phyloP scores from a whole-genome alignment of 164 flowering plant genomes.

The Vitis riparia region DNA sequence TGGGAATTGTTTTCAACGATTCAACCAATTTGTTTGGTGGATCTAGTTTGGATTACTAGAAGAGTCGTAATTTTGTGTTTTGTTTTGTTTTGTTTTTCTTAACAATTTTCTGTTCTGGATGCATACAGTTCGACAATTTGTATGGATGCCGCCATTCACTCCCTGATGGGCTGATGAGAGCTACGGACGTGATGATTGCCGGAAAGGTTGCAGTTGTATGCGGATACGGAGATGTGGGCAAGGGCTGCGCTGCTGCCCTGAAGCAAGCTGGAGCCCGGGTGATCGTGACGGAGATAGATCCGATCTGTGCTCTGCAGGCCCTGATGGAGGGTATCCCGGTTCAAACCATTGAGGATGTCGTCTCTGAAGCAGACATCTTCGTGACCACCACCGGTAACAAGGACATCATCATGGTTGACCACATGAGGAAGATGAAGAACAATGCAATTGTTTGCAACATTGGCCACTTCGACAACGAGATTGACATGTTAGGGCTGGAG shows the following conservation, averaged over 20 bases:
- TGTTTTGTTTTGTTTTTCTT: neutral
- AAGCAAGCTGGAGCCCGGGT: constrained; percentile 77
- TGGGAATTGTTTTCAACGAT: neutral
- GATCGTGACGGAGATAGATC: constrained; percentile 75
- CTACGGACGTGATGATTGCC: constrained; percentile 81
- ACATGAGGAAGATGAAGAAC: constrained; percentile 88
- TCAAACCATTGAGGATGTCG: constrained; percentile 52
- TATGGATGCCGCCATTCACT: constrained; percentile 88
- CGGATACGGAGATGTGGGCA: constrained; percentile 81
- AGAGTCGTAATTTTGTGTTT: neutral
- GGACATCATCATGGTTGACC: constrained; percentile 71
- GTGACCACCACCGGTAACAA: constrained; percentile 87
- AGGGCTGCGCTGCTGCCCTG: constrained; percentile 76
- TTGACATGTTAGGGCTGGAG: constrained; percentile 75
- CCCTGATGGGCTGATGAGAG: constrained; percentile 82
- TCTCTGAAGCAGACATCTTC: constrained; percentile 68
- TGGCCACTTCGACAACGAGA: constrained; percentile 81
- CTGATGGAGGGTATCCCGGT: constrained; percentile 75
- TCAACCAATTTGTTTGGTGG: neutral
- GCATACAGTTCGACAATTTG: constrained; percentile 66
- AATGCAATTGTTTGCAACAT: constrained; percentile 86
- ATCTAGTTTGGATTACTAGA: neutral
- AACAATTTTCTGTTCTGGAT: neutral
- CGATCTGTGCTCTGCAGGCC: constrained; percentile 81
- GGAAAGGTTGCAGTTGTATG: constrained; percentile 68